Conservation (phyloP, 345 rosid genomes). For the Bruguiera sexangula region DNA sequence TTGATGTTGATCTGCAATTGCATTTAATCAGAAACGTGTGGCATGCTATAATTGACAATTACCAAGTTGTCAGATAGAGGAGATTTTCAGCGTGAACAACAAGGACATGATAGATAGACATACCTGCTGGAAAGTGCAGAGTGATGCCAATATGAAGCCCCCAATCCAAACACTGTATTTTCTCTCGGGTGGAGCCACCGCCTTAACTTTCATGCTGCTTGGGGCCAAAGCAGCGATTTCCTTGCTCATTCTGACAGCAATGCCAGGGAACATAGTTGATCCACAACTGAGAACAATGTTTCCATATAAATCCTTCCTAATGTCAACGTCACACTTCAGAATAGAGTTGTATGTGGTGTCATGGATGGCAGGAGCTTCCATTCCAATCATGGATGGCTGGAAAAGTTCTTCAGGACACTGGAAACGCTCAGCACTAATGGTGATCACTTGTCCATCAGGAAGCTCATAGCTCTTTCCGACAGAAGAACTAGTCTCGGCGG, state of each 20-base stretch:
- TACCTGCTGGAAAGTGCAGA: slow-evolving; percentile 71
- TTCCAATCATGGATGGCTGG: slow-evolving; percentile 72
- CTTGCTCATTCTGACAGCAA: slow-evolving; percentile 69
- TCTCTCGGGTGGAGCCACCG: slow-evolving; percentile 65
- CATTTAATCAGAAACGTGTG: no score
- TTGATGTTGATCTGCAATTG: no score
- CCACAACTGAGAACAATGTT: slow-evolving; percentile 66
- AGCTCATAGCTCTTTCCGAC: slow-evolving; percentile 67
- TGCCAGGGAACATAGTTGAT: slow-evolving; percentile 57
- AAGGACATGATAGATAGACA: slow-evolving; percentile 5
- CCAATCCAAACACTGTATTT: slow-evolving; percentile 70
- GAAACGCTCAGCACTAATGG: slow-evolving; percentile 63
- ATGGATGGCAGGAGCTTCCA: slow-evolving; percentile 64
- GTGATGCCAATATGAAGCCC: slow-evolving; percentile 54
- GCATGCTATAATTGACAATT: no score
- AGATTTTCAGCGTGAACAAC: no score
- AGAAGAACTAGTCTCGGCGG: slow-evolving; percentile 53
- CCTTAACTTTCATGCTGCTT: slow-evolving; percentile 62
- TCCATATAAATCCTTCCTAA: slow-evolving; percentile 62
- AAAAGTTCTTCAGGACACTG: slow-evolving; percentile 68
- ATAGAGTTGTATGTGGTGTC: slow-evolving; percentile 64
- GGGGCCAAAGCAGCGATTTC: slow-evolving; percentile 70
- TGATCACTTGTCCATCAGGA: slow-evolving; percentile 69
- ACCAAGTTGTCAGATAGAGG: background rate
- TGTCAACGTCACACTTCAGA: slow-evolving; percentile 61